Conservation (phyloP, 2,329 filamentous ascomycete genomes). For the Claviceps monticola region DNA sequence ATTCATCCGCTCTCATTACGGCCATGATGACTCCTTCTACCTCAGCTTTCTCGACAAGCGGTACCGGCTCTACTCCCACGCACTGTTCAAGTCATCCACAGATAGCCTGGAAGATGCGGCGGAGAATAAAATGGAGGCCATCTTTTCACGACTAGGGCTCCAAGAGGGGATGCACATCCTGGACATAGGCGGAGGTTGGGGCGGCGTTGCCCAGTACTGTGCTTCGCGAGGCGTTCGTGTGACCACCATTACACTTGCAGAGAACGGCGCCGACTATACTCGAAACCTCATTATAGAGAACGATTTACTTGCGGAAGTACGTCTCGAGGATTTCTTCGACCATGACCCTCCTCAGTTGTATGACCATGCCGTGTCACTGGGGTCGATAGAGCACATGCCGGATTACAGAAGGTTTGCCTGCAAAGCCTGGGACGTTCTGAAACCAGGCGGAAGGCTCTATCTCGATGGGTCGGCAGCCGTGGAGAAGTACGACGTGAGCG, state of each 20-base stretch:
- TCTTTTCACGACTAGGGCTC: neutral
- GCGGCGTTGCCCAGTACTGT: slow-evolving; percentile 1
- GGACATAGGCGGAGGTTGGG: slow-evolving; percentile 2
- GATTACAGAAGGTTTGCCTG: neutral
- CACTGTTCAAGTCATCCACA: neutral
- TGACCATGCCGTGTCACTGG: slow-evolving; percentile 1
- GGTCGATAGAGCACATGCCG: slow-evolving; percentile 1
- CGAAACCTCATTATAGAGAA: slow-evolving; percentile 1
- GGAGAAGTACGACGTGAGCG: slow-evolving; percentile 1
- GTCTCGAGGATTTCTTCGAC: slow-evolving; percentile 2
- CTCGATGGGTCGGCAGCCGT: slow-evolving; percentile 1
- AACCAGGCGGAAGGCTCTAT: slow-evolving; percentile 1
- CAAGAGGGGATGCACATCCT: neutral
- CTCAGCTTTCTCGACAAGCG: neutral
- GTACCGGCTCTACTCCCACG: slow-evolving; percentile 1
- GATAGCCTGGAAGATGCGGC: neutral
- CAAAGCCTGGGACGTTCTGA: neutral
- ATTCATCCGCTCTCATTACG: neutral
- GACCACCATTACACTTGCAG: neutral
- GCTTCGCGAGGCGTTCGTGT: slow-evolving; percentile 1
- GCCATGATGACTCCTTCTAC: neutral
- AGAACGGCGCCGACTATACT: neutral
- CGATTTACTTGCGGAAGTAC: neutral
- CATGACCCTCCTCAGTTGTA: neutral
- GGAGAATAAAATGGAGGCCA: neutral